Percentiles rank a stretch among this genome's conserved stretches.
Evolutionary conservation across 2,329 filamentous ascomycete genomes (phyloP).

Genomic region (Chaetothyriales sp.): DNA sequence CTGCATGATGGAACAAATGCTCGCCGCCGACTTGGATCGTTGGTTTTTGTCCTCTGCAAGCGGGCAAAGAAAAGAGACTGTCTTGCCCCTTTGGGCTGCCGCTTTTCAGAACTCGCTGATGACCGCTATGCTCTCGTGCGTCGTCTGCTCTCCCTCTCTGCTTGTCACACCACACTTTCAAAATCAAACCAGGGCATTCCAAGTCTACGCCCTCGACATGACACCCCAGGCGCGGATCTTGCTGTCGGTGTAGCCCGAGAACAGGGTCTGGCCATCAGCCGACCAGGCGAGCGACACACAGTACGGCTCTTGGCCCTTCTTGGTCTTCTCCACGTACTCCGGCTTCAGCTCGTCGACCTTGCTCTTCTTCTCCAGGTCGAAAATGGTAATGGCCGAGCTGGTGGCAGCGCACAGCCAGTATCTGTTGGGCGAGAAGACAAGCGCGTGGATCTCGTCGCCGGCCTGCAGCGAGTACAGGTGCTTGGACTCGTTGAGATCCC

Average conservation of each 20-base stretch:
- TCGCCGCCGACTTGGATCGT: background rate
- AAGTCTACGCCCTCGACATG: conserved; percentile 70
- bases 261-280: conserved; percentile 96
- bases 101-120: background rate
- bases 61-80: background rate
- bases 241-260: conserved; percentile 99
- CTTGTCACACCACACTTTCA: background rate
- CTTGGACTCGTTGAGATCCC: conserved; percentile 99
- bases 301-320: conserved; percentile 98
- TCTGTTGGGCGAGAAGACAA: conserved; percentile 99
- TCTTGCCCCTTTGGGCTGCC: background rate
- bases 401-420: conserved; percentile 99
- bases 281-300: conserved; percentile 95
- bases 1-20: background rate
- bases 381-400: conserved; percentile 97
- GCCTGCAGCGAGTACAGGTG: conserved; percentile 99
- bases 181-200: background rate
- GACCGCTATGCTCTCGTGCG: background rate
- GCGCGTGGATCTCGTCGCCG: conserved; percentile 99
- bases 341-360: conserved; percentile 76
- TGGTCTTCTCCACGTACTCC: conserved; percentile 87
- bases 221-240: conserved; percentile 96
- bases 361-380: conserved; percentile 99
- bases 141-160: background rate
- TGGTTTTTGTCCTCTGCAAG: background rate